A percentile compares a stretch with the other conserved stretches of the same genome.
phyloP scores from a whole-genome alignment of 257 asterid genomes.

The Anisodus acutangulus region DNA sequence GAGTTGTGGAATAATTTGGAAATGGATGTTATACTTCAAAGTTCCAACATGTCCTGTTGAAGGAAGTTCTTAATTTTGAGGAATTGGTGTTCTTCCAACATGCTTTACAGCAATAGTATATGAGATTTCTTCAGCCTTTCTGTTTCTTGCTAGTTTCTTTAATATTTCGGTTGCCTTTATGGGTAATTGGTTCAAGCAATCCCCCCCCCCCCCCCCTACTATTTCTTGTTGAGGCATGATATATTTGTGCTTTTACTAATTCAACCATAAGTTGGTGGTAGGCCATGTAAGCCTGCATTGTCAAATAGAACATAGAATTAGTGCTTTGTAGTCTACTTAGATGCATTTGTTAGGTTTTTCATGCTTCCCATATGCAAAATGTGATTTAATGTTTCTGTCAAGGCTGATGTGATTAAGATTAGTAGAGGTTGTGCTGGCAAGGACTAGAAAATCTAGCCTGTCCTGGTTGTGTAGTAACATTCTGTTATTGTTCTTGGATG shows the following conservation, averaged over 20 bases:
- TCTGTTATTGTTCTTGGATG: background rate
- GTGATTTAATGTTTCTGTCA: background rate
- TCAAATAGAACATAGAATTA: background rate
- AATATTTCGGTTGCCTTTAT: background rate
- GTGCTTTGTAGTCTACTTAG: background rate
- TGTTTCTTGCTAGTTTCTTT: background rate
- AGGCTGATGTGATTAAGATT: background rate
- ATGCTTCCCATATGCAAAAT: conserved; percentile 15
- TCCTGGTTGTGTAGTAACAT: background rate
- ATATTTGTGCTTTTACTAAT: background rate
- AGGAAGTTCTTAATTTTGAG: background rate
- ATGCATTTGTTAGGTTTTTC: background rate
- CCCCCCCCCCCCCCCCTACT: background rate
- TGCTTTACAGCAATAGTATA: background rate
- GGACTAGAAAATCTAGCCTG: background rate
- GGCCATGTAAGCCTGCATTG: background rate
- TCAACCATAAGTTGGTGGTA: background rate
- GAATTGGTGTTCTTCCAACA: background rate
- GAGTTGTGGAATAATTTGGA: conserved; percentile 3
- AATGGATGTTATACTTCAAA: background rate
- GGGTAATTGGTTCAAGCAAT: background rate
- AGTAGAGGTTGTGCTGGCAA: background rate
- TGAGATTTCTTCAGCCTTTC: conserved; percentile 2
- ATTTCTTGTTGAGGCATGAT: background rate
- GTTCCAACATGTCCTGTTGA: background rate